Percentiles rank a stretch among this genome's conserved stretches.
Conservation (phyloP, 257 asterid genomes). For the Nicotiana undulata region DNA sequence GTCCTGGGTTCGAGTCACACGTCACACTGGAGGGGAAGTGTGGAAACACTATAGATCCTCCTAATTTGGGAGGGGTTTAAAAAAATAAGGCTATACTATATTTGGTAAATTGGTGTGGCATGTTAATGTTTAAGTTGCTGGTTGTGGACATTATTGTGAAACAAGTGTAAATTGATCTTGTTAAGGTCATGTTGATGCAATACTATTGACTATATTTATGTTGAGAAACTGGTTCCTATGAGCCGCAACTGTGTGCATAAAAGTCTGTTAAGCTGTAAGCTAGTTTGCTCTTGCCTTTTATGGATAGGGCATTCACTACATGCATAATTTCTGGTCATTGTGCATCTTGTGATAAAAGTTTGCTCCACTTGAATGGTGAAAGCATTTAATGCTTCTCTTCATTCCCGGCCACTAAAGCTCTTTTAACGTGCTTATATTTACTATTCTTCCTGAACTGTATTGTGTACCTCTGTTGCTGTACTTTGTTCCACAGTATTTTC, state of each 20-base stretch:
- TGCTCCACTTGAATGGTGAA: neutral
- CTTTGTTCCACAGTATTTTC: neutral
- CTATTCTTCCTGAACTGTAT: neutral
- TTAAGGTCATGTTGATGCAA: neutral
- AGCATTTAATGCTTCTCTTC: neutral
- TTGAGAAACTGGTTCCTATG: neutral
- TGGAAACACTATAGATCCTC: too few species aligned
- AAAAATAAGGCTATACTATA: neutral
- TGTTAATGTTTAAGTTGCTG: neutral
- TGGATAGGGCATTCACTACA: neutral
- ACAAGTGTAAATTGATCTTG: neutral
- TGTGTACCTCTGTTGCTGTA: constrained; percentile 4
- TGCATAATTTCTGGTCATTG: neutral
- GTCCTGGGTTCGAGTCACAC: too few species aligned
- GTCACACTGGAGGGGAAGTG: too few species aligned
- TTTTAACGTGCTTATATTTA: constrained; percentile 6
- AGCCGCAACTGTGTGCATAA: neutral
- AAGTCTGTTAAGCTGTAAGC: neutral
- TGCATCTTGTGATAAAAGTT: neutral
- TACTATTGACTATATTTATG: neutral
- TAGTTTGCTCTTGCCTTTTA: neutral
- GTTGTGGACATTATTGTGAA: neutral
- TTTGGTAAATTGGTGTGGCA: neutral
- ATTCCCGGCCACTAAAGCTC: neutral
- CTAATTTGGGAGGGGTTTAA: too few species aligned